Evolutionary conservation across 257 asterid species (phyloP).

Genomic region (Nicotiana paniculata): DNA sequence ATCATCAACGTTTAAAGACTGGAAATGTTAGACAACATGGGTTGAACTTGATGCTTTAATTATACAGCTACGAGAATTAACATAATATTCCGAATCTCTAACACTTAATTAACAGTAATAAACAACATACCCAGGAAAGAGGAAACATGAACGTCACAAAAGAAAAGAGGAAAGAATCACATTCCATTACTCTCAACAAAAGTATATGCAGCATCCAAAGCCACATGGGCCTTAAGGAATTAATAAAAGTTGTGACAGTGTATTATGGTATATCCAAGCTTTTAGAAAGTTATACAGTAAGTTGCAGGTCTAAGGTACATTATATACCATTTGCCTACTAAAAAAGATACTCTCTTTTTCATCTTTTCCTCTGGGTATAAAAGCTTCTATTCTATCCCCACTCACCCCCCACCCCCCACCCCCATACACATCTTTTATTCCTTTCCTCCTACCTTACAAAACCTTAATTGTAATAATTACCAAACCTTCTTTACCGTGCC

Average conservation of each 20-base stretch:
- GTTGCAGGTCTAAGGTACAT: slow-evolving; percentile 49
- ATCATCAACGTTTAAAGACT: neutral
- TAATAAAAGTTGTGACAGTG: slow-evolving; percentile 24
- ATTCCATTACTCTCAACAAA: neutral
- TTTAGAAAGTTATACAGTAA: slow-evolving; percentile 39
- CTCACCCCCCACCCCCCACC: neutral
- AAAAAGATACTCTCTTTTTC: slow-evolving; percentile 33
- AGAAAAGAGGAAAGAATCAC: slow-evolving; percentile 11
- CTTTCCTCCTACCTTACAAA: slow-evolving; percentile 45
- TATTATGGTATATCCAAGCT: slow-evolving; percentile 55
- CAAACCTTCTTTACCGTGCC: slow-evolving; percentile 51
- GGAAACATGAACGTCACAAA: slow-evolving; percentile 5
- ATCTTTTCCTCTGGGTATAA: slow-evolving; percentile 34
- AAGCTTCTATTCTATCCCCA: slow-evolving; percentile 46
- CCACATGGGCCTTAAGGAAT: slow-evolving; percentile 30
- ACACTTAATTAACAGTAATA: neutral
- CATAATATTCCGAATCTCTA: neutral
- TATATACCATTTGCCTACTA: slow-evolving; percentile 51
- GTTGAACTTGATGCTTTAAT: neutral
- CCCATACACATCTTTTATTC: slow-evolving; percentile 39
- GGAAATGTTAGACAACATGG: neutral
- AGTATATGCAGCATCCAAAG: slow-evolving; percentile 36
- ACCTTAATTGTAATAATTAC: slow-evolving; percentile 22
- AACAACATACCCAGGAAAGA: neutral
- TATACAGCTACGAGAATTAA: neutral